Percentiles rank a stretch among this genome's conserved stretches.
Conservation (phyloP, 2,329 filamentous ascomycete species). For the Ustilaginoidea virens region DNA sequence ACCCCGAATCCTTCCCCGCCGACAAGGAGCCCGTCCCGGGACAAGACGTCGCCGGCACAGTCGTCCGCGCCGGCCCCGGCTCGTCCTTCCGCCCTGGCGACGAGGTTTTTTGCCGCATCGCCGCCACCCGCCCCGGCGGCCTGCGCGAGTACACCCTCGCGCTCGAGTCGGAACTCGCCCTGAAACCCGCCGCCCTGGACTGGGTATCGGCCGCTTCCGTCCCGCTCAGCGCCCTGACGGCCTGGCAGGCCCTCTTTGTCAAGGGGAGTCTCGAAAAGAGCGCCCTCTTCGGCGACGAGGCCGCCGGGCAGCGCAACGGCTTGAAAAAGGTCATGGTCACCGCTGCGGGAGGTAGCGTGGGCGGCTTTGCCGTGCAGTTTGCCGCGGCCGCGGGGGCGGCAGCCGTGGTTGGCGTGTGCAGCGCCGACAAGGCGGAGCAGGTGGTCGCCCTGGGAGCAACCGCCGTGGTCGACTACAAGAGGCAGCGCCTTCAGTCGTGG, state of each 20-base stretch:
- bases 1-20: slow-evolving; percentile 8
- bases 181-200: slow-evolving; percentile 15
- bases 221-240: slow-evolving; percentile 24
- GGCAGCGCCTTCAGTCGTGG: slow-evolving; percentile 16
- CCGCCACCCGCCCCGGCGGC: slow-evolving; percentile 13
- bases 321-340: slow-evolving; percentile 21
- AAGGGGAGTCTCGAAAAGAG: slow-evolving; percentile 16
- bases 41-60: slow-evolving; percentile 23
- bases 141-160: slow-evolving; percentile 18
- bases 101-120: slow-evolving; percentile 18
- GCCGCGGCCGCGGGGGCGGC: slow-evolving; percentile 19
- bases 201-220: slow-evolving; percentile 21
- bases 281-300: slow-evolving; percentile 13
- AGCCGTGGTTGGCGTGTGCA: slow-evolving; percentile 19
- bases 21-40: slow-evolving; percentile 16
- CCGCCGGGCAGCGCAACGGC: slow-evolving; percentile 12
- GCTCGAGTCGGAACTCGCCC: slow-evolving; percentile 16
- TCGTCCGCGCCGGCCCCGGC: slow-evolving; percentile 15
- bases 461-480: slow-evolving; percentile 21
- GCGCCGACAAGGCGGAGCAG: slow-evolving; percentile 13
- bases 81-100: slow-evolving; percentile 18
- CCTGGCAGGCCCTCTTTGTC: slow-evolving; percentile 23
- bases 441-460: slow-evolving; percentile 19
- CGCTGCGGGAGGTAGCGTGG: slow-evolving; percentile 23
- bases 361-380: slow-evolving; percentile 23